Evolutionary conservation across 2,329 filamentous ascomycete genomes (phyloP), one percentile per base, ranked within the genome.

Genomic region (Pyrenophora teres): DNA sequence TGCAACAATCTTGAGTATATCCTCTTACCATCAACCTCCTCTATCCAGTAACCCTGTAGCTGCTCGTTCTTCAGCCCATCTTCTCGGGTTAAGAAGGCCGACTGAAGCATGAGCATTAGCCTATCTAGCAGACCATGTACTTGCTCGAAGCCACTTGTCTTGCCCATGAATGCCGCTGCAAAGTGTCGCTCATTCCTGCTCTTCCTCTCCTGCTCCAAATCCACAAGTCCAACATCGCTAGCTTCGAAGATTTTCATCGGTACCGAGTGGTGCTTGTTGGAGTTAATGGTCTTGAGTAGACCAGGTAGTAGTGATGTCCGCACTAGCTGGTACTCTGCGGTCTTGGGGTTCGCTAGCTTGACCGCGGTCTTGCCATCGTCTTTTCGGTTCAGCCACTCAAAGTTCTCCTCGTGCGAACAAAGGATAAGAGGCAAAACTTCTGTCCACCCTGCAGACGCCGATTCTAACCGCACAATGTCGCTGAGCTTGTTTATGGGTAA

Each of bases 371-470:
- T 87, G 59, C 90, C 90, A 66, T 96, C 89, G 63, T 97, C 92
- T 69, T 87, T 86, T 69, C 92, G 88, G 78, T 96, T 96, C 44
- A 99, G 81, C 89, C 90, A 97, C 53, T 83, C 87, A 74, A 97
- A 99, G 79, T 99, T 99, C 81, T 99, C 94, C 69, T 97, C 93
- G 74, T 97, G 92, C 39, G 91, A 96, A 81, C 94, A 99, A 48
- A 99, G 85, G 63, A 96, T 97, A 23, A 99, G 82, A 21, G 94
- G 93, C 84, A 99, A 87, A 49, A 96, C 93, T 78, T 99, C 94
- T 48, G 86, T 88, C 94, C 94, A 99, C 53, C 94, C 94, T 5
- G 93, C 88, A 85, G 96, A 94, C 47, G 92, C 93, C 43, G 89
- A 85, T 75, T 99, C 94, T 47, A 87, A 79, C 46, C 94, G 88